phyloP scores from a whole-genome alignment of 768 basidiomycete genomes.

The Suillus fuscotomentosus region DNA sequence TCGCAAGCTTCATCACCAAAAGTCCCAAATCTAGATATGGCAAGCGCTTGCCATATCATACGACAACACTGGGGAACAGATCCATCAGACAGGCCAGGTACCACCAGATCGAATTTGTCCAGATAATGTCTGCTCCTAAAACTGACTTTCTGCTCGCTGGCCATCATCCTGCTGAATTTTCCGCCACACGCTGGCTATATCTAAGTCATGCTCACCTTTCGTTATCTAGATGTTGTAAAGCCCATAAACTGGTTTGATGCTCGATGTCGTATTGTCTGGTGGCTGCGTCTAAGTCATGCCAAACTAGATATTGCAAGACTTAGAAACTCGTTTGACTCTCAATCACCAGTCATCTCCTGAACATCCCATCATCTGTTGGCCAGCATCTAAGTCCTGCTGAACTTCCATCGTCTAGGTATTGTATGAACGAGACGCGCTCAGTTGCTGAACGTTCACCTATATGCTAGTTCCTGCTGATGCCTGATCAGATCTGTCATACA shows the following conservation, averaged over 20 bases:
- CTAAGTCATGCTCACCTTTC: too few relatives aligned
- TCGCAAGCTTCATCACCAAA: not conserved
- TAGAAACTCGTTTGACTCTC: too few relatives aligned
- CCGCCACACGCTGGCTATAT: too few relatives aligned
- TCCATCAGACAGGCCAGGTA: not conserved
- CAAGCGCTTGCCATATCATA: not conserved
- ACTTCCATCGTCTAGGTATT: too few relatives aligned
- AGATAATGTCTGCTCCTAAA: not conserved
- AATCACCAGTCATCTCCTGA: too few relatives aligned
- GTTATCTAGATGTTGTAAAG: too few relatives aligned
- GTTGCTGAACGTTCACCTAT: not conserved
- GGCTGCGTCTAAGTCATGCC: too few relatives aligned
- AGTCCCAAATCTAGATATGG: not conserved
- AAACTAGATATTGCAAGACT: not conserved
- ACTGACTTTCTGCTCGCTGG: not conserved
- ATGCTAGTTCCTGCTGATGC: not conserved
- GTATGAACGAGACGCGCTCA: too few relatives aligned
- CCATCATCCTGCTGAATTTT: not conserved
- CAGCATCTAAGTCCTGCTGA: too few relatives aligned
- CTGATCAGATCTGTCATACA: not conserved
- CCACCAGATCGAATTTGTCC: not conserved
- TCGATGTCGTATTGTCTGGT: too few relatives aligned
- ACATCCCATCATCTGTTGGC: too few relatives aligned
- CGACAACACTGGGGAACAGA: not conserved
- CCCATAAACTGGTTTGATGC: too few relatives aligned